Evolutionary conservation across 192 early-diverging fungal species (phyloP).

Genomic region (Coemansia sp.): DNA sequence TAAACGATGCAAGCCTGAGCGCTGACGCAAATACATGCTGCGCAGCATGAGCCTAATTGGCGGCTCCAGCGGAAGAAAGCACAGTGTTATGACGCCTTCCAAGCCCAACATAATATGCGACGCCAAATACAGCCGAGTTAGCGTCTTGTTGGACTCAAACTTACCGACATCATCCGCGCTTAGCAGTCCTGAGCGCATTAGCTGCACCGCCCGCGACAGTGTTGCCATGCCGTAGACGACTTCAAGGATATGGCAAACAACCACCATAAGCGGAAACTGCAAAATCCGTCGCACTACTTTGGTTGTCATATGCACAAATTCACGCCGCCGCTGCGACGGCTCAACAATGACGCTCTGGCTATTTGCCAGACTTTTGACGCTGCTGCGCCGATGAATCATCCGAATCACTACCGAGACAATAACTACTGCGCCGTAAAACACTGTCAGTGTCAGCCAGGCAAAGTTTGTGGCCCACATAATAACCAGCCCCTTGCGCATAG

Average conservation of each 20-base stretch:
- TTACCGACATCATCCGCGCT: neutral
- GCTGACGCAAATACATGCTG: conserved; percentile 31
- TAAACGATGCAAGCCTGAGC: conserved; percentile 22
- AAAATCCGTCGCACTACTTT: conserved; percentile 45
- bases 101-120: conserved; percentile 46
- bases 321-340: conserved; percentile 20
- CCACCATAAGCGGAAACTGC: conserved; percentile 49
- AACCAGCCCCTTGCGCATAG: conserved; percentile 34
- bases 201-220: conserved; percentile 17
- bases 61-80: conserved; percentile 46
- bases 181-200: conserved; percentile 18
- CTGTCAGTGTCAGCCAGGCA: conserved; percentile 49
- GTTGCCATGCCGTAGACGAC: conserved; percentile 43
- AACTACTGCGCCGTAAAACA: conserved; percentile 42
- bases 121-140: conserved; percentile 38
- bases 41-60: conserved; percentile 47
- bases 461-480: conserved; percentile 52
- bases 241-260: conserved; percentile 46
- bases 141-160: conserved; percentile 8
- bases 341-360: conserved; percentile 24
- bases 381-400: conserved; percentile 31
- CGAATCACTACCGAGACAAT: conserved; percentile 40
- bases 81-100: conserved; percentile 45
- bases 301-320: conserved; percentile 33
- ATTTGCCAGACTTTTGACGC: conserved; percentile 15